Evolutionary conservation across 345 rosid species (phyloP).

Genomic region (Lenwebbia sp.): DNA sequence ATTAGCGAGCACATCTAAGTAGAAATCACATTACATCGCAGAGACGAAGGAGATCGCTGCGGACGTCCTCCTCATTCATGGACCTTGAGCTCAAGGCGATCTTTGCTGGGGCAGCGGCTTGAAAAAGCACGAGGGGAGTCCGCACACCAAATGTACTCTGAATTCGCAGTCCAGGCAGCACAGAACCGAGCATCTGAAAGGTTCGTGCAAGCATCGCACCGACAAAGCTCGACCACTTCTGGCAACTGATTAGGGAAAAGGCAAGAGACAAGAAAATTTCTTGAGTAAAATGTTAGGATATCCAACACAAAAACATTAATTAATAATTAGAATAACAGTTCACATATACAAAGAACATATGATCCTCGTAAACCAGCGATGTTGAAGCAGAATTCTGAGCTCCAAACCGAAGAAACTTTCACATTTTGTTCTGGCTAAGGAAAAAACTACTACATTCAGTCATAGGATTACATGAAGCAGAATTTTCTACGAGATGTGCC

Average conservation of each 20-base stretch:
- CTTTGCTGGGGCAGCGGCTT: not conserved
- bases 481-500: not conserved
- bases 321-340: not conserved
- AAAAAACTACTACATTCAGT: not conserved
- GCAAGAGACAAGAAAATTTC: not conserved
- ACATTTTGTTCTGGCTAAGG: not conserved
- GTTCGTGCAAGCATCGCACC: not conserved
- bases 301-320: not conserved
- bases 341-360: not conserved
- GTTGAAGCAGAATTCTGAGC: not conserved
- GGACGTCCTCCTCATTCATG: not conserved
- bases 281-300: not conserved
- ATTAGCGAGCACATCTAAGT: no score
- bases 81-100: not conserved
- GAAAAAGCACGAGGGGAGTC: not conserved
- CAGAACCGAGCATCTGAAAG: not conserved
- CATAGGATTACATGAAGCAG: not conserved
- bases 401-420: not conserved
- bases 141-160: not conserved
- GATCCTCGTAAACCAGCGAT: not conserved
- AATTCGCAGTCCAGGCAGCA: not conserved
- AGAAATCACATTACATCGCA: not conserved
- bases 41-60: not conserved
- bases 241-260: not conserved
- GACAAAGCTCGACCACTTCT: not conserved